Percentiles rank a stretch among this genome's conserved stretches.
phyloP scores from a whole-genome alignment of 306 rosid genomes.

The Mimosa bimucronata region DNA sequence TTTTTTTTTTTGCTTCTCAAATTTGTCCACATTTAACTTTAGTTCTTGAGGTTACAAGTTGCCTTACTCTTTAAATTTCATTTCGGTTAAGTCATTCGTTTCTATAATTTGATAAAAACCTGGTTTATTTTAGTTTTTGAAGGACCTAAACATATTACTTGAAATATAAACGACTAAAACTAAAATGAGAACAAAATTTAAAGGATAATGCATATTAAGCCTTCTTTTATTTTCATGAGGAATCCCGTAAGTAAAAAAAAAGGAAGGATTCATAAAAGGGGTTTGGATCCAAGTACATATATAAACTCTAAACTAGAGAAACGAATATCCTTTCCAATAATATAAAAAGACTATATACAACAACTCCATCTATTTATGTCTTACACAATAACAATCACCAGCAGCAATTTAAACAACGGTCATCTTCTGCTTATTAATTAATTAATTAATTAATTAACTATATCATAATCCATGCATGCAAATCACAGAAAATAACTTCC shows the following conservation, averaged over 20 bases:
- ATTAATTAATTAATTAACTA: neutral
- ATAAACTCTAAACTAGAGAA: neutral
- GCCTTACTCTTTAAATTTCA: too few relatives aligned
- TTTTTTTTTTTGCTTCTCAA: too few relatives aligned
- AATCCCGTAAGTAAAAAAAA: neutral
- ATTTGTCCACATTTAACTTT: too few relatives aligned
- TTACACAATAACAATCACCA: neutral
- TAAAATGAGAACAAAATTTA: too few relatives aligned
- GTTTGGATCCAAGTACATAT: neutral
- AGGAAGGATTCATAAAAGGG: neutral
- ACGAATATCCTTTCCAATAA: neutral
- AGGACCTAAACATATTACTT: too few relatives aligned
- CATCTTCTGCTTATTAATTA: neutral
- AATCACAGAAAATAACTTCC: neutral
- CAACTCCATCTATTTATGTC: neutral
- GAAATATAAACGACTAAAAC: too few relatives aligned
- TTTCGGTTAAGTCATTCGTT: too few relatives aligned
- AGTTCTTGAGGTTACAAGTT: too few relatives aligned
- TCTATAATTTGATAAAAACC: too few relatives aligned
- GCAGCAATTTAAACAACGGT: neutral
- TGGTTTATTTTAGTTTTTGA: too few relatives aligned
- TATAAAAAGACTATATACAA: neutral
- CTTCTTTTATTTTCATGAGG: neutral
- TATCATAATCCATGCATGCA: neutral
- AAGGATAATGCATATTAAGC: too few relatives aligned